Conservation (phyloP, 208 protist genomes). For the Porcisia deanei region DNA sequence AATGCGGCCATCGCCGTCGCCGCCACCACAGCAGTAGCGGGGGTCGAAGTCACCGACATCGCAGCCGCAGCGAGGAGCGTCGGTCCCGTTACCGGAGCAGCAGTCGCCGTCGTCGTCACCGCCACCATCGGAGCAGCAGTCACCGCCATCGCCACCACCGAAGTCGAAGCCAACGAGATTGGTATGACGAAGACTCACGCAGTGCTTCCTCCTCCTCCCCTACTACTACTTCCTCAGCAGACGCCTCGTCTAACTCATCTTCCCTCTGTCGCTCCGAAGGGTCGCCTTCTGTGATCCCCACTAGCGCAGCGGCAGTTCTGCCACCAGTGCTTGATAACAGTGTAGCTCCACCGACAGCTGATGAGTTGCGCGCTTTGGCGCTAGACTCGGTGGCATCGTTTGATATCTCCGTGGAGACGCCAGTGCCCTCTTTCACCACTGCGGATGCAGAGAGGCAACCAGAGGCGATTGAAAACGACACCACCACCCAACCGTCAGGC, state of each 20-base stretch:
- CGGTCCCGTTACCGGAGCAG: not conserved
- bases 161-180: constrained; percentile 5
- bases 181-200: not conserved
- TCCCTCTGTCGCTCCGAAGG: not conserved
- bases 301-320: constrained; percentile 1
- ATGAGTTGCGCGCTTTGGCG: constrained; percentile 7
- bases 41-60: not conserved
- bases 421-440: not conserved
- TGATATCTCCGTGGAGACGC: not conserved
- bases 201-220: not conserved
- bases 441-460: not conserved
- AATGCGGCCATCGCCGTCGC: not conserved
- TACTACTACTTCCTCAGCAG: not conserved
- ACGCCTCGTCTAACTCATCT: not conserved
- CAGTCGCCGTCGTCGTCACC: constrained; percentile 18
- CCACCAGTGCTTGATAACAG: not conserved
- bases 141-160: constrained; percentile 14
- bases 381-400: not conserved
- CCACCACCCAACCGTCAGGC: not conserved
- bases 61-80: not conserved
- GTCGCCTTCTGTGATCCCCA: not conserved
- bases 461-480: not conserved
- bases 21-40: constrained; percentile 13
- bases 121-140: constrained; percentile 11
- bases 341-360: not conserved